Percentiles rank a stretch among this genome's conserved stretches.
phyloP scores from a whole-genome alignment of 345 rosid genomes.

The Eutrema yunnanense region DNA sequence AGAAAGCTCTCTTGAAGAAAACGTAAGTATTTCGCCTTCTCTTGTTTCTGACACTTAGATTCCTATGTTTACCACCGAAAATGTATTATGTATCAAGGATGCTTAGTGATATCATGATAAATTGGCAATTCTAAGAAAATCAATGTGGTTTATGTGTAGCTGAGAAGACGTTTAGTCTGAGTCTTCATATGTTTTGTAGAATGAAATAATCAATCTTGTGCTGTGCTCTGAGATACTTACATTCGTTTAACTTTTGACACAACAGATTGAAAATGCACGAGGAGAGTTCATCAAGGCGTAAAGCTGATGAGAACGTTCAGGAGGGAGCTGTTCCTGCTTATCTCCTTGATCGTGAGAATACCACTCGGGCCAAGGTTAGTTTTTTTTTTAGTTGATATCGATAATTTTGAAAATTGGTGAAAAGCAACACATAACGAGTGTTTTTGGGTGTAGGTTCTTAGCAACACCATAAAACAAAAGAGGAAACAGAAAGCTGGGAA shows the following conservation, averaged over 20 bases:
- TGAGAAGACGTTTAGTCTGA: neutral
- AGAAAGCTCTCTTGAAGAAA: slow-evolving; percentile 77
- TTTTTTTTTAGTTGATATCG: neutral
- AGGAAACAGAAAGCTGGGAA: slow-evolving; percentile 96
- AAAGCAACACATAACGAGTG: neutral
- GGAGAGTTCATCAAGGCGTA: slow-evolving; percentile 71
- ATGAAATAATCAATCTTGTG: neutral
- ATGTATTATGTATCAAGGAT: neutral
- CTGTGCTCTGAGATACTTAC: neutral
- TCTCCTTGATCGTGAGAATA: slow-evolving; percentile 87
- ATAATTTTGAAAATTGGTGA: neutral
- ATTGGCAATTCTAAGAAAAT: neutral
- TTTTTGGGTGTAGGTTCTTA: slow-evolving; percentile 50
- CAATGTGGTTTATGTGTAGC: neutral
- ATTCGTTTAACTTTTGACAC: neutral
- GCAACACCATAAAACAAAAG: slow-evolving; percentile 93
- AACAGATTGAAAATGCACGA: slow-evolving; percentile 87
- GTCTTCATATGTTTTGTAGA: neutral
- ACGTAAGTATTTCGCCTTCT: slow-evolving; percentile 37
- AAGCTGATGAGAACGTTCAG: slow-evolving; percentile 74
- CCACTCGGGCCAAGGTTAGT: slow-evolving; percentile 71
- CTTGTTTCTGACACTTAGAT: neutral
- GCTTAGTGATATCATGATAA: neutral
- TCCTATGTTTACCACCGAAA: neutral
- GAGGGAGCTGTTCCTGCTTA: slow-evolving; percentile 98